Percentiles rank a stretch among this genome's conserved stretches.
These are phyloP conservation scores for Backusella macrospora DNA, from an alignment of 192 early-diverging fungal genomes.

Conservation along the genomic window DNA sequence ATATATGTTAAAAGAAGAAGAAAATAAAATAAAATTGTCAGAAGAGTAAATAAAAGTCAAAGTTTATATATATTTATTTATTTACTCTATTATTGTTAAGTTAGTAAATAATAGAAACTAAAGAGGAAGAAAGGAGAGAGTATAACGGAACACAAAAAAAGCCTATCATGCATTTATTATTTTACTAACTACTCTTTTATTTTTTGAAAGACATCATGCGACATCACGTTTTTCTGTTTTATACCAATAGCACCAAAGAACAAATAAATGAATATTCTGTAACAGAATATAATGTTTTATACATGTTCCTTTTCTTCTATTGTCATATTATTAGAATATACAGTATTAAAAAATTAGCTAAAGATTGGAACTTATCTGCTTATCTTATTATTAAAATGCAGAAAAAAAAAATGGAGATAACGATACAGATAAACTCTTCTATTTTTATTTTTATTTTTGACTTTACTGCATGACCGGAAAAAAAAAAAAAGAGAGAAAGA, in stretches of 20 bases:
- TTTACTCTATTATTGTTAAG: neutral
- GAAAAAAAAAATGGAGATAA: too few relatives aligned
- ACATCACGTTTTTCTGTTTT: neutral
- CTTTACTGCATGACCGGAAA: too few relatives aligned
- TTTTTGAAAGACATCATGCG: neutral
- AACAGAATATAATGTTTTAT: neutral
- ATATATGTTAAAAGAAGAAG: neutral
- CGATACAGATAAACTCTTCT: too few relatives aligned
- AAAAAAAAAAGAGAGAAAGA: too few relatives aligned
- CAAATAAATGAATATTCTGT: neutral
- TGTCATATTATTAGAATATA: neutral
- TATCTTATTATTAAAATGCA: too few relatives aligned
- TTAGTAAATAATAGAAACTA: neutral
- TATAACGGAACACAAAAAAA: too few relatives aligned
- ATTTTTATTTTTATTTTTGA: too few relatives aligned
- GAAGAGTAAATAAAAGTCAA: neutral
- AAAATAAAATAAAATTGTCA: neutral
- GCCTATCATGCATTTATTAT: too few relatives aligned
- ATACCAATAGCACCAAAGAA: neutral
- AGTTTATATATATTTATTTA: neutral
- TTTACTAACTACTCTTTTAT: neutral
- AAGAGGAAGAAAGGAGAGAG: too few relatives aligned
- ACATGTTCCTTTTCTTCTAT: neutral
- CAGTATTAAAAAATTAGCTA: too few relatives aligned
- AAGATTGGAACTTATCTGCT: conserved; percentile 10